phyloP scores from a whole-genome alignment of 371 early-diverging fungal species.

The Apophysomyces ossiformis region DNA sequence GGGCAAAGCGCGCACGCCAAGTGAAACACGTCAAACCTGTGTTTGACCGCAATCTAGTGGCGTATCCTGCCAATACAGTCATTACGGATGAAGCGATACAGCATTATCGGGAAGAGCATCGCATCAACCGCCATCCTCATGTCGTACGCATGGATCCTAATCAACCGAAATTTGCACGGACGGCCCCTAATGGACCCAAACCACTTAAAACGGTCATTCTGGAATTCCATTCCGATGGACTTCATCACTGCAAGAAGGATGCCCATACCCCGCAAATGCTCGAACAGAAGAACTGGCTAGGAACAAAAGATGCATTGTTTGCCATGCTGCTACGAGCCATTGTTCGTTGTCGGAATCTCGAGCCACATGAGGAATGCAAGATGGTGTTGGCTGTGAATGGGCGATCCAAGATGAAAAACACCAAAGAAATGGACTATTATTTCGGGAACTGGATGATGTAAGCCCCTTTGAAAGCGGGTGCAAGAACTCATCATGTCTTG shows the following conservation, averaged over 20 bases:
- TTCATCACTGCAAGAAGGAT: conserved; percentile 40
- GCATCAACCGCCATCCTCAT: not conserved
- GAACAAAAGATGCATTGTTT: conserved; percentile 45
- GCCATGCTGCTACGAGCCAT: conserved; percentile 42
- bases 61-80: conserved; percentile 22
- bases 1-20: conserved; percentile 36
- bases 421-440: conserved; percentile 37
- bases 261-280: conserved; percentile 47
- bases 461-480: not conserved
- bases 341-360: conserved; percentile 26
- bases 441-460: conserved; percentile 53
- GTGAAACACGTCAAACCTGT: conserved; percentile 17
- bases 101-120: conserved; percentile 43
- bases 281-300: conserved; percentile 31
- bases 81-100: conserved; percentile 36
- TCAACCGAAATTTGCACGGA: conserved; percentile 32
- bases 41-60: conserved; percentile 30
- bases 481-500: not conserved
- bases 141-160: conserved; percentile 27
- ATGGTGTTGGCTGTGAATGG: conserved; percentile 41
- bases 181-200: conserved; percentile 35
- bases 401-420: conserved; percentile 32
- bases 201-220: conserved; percentile 42
- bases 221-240: conserved; percentile 37
- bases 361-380: conserved; percentile 24